Conservation (phyloP, 345 rosid genomes). For the Microcos paniculata region DNA sequence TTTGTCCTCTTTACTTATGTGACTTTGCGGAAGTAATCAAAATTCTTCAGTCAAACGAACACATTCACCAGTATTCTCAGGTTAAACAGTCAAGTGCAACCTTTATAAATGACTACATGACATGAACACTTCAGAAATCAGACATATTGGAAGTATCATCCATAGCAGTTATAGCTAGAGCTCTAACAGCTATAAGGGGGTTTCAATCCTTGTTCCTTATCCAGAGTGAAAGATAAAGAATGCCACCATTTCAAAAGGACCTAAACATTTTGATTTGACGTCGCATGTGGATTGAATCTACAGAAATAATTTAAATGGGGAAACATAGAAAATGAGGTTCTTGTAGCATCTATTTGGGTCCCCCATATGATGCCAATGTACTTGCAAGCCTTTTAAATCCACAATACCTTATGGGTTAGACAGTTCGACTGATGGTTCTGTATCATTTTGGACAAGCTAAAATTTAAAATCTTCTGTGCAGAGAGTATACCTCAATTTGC, state of each 20-base stretch:
- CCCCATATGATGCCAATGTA: not conserved
- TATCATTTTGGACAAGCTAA: not conserved
- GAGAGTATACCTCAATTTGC: not conserved
- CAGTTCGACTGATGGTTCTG: not conserved
- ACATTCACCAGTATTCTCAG: slow-evolving; percentile 54
- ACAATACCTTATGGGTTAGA: not conserved
- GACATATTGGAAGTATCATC: too few species aligned
- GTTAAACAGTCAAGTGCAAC: slow-evolving; percentile 53
- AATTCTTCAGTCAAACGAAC: slow-evolving; percentile 54
- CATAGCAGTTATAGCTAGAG: too few species aligned
- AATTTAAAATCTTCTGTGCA: not conserved
- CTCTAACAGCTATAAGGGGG: too few species aligned
- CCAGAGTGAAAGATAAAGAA: too few species aligned
- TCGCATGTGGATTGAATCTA: not conserved
- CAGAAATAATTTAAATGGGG: too few species aligned
- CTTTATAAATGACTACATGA: slow-evolving; percentile 38
- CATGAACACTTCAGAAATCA: too few species aligned
- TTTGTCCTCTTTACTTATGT: slow-evolving; percentile 49
- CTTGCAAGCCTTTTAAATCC: not conserved
- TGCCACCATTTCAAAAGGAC: too few species aligned
- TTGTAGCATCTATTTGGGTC: too few species aligned
- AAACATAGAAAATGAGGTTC: too few species aligned
- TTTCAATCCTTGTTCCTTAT: too few species aligned
- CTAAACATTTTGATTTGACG: too few species aligned
- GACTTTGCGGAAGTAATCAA: slow-evolving; percentile 44